Conservation (phyloP, 2,329 filamentous ascomycete species). For the Helicocarpus griseus region DNA sequence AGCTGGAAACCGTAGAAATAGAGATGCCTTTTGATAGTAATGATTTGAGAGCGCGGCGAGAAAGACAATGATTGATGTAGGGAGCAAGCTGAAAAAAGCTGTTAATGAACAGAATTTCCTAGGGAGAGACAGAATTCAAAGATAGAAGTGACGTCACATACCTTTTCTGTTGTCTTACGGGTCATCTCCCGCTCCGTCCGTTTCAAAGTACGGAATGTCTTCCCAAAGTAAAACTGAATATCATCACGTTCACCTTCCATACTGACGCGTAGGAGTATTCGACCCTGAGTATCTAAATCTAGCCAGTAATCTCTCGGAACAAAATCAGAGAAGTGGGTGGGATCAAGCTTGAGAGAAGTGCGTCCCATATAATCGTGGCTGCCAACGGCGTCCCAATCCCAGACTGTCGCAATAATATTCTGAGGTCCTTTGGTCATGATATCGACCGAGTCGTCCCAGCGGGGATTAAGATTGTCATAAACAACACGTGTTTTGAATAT, state of each 20-base stretch:
- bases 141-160: constrained; percentile 32
- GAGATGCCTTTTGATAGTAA: constrained; percentile 65
- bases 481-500: constrained; percentile 90
- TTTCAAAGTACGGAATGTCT: constrained; percentile 90
- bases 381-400: constrained; percentile 96
- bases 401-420: constrained; percentile 92
- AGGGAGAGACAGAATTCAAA: neutral
- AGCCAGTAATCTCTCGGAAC: constrained; percentile 95
- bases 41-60: constrained; percentile 64
- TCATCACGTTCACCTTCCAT: constrained; percentile 99
- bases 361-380: constrained; percentile 96
- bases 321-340: constrained; percentile 93
- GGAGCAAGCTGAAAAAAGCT: constrained; percentile 58
- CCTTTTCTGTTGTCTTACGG: constrained; percentile 94
- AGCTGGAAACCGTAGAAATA: constrained; percentile 64
- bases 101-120: constrained; percentile 3
- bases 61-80: constrained; percentile 85
- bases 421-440: constrained; percentile 86
- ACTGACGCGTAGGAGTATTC: constrained; percentile 79
- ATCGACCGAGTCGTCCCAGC: constrained; percentile 96
- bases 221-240: constrained; percentile 97
- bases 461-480: constrained; percentile 79
- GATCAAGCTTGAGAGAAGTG: constrained; percentile 96
- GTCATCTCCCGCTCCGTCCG: constrained; percentile 97
- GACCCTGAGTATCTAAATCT: constrained; percentile 88